A percentile compares a stretch with the other conserved stretches of the same genome.
Evolutionary conservation across 345 rosid species (phyloP).

Genomic region (Boechera stricta): DNA sequence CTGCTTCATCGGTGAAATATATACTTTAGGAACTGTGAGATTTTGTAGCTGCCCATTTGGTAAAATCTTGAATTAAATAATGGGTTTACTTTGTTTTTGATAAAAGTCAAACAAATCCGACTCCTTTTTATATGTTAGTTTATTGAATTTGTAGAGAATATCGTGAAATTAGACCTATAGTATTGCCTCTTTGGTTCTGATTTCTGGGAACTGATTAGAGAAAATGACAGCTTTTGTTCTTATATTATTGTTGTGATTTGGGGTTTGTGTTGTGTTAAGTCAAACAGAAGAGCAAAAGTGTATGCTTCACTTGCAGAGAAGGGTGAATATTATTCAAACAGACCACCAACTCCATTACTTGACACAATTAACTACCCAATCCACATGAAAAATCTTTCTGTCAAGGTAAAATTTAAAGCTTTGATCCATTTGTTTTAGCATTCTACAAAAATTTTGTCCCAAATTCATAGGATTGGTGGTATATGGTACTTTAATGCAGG

Average conservation of each 20-base stretch:
- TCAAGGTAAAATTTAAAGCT: slow-evolving; percentile 54
- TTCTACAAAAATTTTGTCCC: neutral
- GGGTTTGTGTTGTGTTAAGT: slow-evolving; percentile 50
- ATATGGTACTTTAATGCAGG: slow-evolving; percentile 48
- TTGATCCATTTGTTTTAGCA: slow-evolving; percentile 2
- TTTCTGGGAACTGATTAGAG: neutral
- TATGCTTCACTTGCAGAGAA: slow-evolving; percentile 80
- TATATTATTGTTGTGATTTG: slow-evolving; percentile 30
- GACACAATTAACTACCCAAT: slow-evolving; percentile 94
- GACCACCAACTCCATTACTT: slow-evolving; percentile 89
- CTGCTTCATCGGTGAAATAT: neutral
- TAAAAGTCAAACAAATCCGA: slow-evolving; percentile 25
- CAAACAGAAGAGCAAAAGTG: slow-evolving; percentile 59
- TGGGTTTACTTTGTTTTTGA: slow-evolving; percentile 22
- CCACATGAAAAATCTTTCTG: slow-evolving; percentile 93
- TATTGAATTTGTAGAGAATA: neutral
- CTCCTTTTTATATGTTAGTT: slow-evolving; percentile 11
- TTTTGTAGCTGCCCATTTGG: slow-evolving; percentile 8
- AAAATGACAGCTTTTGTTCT: slow-evolving; percentile 33
- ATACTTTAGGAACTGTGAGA: neutral
- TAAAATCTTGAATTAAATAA: slow-evolving; percentile 42
- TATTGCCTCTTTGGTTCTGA: slow-evolving; percentile 3
- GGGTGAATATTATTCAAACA: slow-evolving; percentile 71
- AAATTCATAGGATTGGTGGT: slow-evolving; percentile 3
- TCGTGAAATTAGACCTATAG: slow-evolving; percentile 19